phyloP scores from a whole-genome alignment of 768 basidiomycete genomes.

The Termitomyces sp. region DNA sequence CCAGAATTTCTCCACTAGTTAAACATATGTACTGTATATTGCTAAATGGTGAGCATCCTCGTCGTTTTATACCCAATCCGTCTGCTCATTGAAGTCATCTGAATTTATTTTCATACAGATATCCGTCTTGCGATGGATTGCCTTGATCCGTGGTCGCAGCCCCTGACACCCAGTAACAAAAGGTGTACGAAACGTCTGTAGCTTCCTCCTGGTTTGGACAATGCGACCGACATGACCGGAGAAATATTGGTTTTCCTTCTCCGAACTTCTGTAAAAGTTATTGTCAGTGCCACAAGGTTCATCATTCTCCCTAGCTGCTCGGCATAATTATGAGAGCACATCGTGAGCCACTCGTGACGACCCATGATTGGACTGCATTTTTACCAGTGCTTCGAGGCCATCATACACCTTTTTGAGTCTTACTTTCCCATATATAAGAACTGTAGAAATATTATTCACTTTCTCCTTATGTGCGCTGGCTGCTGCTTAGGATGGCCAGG shows the following conservation, averaged over 20 bases:
- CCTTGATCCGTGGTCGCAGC: not conserved
- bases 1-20: too few relatives aligned
- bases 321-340: too few relatives aligned
- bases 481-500: not conserved
- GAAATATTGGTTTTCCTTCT: not conserved
- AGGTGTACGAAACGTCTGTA: not conserved
- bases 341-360: too few relatives aligned
- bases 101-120: not conserved
- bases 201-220: not conserved
- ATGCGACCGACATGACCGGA: not conserved
- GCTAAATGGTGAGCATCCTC: not conserved
- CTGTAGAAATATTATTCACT: not conserved
- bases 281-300: not conserved
- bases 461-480: too few relatives aligned
- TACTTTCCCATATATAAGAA: not conserved
- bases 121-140: not conserved
- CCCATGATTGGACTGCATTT: not conserved
- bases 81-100: too few relatives aligned
- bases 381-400: too few relatives aligned
- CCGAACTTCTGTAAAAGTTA: not conserved
- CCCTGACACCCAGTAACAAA: not conserved
- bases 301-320: not conserved
- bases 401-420: not conserved
- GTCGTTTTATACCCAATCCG: too few relatives aligned
- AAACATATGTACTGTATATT: not conserved